Evolutionary conservation across 2,329 filamentous ascomycete species (phyloP), one percentile per base, ranked within the genome.

Genomic region (Aspergillus fumigatiaffinis): DNA sequence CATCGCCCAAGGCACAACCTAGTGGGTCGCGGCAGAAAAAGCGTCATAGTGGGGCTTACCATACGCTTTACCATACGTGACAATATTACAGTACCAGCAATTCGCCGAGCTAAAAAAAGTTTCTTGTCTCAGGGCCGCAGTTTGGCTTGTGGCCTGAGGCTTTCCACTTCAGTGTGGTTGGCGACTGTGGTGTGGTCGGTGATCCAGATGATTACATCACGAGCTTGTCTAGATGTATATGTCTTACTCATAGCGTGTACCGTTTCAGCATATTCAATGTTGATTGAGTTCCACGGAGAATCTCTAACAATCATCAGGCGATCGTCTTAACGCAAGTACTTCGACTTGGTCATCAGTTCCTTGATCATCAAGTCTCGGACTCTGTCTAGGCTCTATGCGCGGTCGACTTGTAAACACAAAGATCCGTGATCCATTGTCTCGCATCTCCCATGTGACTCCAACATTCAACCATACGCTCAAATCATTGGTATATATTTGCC

Each of bases 21-120:
- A 52, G 62, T 60, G 62, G 60, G 59, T 56, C 59, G 4, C 42
- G 51, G 54, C 50, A 55, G 57, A 38, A 63, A 54, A 38, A 62
- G 51, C 68, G 68, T 71, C 69, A 70, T 70, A 52, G 68, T 66
- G 64, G 64, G 23, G 9, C 46, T 64, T 57, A 68, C 64, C 44
- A 25, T 62, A 63, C 61, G 2, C 1, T 58, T 66, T 66, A 20
- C 52, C 35, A 44, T 61, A 63, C 62, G 28, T 51, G 46, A 56
- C 56, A 41, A 48, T 59, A 58, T 14, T 44, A 44, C 41, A 44
- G 10, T 44, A 44, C 41, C 32, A 12, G 14, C 58, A 5, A 28
- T 47, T 54, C 51, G 50, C 49, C 25, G 53, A 38, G 51, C 42
- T 52, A 46, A 47, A 49, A 57, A 58, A 28, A 14, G 42, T 12